Evolutionary conservation across 306 rosid species (phyloP), one percentile per base, ranked within the genome.

Genomic region (Ochetophila trinervis): DNA sequence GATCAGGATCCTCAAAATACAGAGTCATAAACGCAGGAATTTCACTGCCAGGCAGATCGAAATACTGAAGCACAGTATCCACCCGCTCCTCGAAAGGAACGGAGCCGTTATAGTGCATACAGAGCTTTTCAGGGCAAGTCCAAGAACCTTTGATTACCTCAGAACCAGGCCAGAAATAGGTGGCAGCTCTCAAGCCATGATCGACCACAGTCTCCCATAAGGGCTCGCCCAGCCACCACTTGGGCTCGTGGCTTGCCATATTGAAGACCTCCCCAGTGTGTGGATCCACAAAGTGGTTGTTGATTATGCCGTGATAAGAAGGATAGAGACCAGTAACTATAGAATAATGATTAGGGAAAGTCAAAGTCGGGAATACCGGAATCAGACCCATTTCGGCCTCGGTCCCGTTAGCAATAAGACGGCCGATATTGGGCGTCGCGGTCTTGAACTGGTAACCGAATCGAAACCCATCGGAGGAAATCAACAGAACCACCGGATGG

Each of bases 211-310:
- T 94, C 76, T 87, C 96, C 99, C 99, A 94, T 55, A 90, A 34
- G 14, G 99, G 99, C 79, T 94, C 96, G 37, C 99, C 99, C 0
- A 90, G 76, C 99, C 97, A 90, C 99, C 99, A 94, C 73, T 90
- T 90, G 32, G 99, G 86, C 13, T 94, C 84, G 56, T 84, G 95
- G 83, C 87, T 90, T 0, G 69, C 63, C 99, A 90, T 88, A 16
- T 70, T 83, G 66, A 94, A 94, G 0, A 36, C 52, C 4, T 86
- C 96, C 1, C 96, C 99, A 1, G 95, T 68, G 11, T 12, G 17
- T 5, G 99, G 99, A 58, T 94, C 99, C 17, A 72, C n/a, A 47
- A 94, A 94, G 52, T 73, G 45, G 71, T 94, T 94, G 76, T 94
- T 88, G 85, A 94, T 83, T 17, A 94, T 87, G 21, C 99, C 99